These are phyloP conservation scores for Talaromyces sp. DNA, from an alignment of 2,329 filamentous ascomycete genomes.

Conservation along the genomic window DNA sequence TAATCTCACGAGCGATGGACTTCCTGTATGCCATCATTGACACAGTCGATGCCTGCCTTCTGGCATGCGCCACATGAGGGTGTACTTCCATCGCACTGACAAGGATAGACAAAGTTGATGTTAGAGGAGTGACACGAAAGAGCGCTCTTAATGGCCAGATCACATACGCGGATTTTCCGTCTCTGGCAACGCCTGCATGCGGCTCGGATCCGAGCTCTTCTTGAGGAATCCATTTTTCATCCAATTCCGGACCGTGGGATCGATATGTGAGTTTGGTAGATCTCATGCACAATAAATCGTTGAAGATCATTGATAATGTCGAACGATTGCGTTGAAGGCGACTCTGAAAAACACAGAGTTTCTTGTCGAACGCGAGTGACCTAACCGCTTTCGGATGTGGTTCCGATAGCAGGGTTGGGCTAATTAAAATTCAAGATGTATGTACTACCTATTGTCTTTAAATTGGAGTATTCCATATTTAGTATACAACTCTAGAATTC, in stretches of 20 bases:
- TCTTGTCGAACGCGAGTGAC: not conserved
- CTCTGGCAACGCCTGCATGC: conserved; percentile 44
- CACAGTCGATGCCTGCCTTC: conserved; percentile 42
- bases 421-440: too few relatives aligned
- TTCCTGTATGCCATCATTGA: conserved; percentile 46
- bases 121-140: not conserved
- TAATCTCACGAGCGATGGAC: conserved; percentile 41
- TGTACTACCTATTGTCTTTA: not conserved
- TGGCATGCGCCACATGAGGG: conserved; percentile 46
- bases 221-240: conserved; percentile 26
- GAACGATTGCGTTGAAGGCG: not conserved
- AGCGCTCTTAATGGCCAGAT: not conserved
- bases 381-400: not conserved
- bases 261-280: not conserved
- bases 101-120: not conserved
- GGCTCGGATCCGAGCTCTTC: conserved; percentile 31
- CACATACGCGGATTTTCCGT: conserved; percentile 48
- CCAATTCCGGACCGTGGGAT: not conserved
- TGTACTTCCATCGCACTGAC: conserved; percentile 45
- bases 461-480: not conserved
- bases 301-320: not conserved
- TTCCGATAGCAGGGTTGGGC: not conserved
- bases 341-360: not conserved
- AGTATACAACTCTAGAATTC: not conserved
- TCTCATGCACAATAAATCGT: not conserved